Evolutionary conservation across 1,284 basidiomycete species (phyloP), one percentile per base, ranked within the genome.

Genomic region (Inonotus hispidus): DNA sequence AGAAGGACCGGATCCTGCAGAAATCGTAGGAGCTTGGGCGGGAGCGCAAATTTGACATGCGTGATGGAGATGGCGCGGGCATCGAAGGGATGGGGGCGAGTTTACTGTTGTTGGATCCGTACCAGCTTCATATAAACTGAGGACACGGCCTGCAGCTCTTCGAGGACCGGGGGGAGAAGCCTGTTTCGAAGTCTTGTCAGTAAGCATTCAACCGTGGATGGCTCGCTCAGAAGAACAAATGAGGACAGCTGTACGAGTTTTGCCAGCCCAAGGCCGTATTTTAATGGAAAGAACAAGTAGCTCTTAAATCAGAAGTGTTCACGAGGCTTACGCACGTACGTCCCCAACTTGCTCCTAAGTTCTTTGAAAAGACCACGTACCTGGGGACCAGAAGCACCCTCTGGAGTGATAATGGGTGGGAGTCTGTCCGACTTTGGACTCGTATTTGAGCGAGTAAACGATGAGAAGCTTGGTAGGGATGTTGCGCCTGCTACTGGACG

Each of bases 21-120:
- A 37, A 45, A 63, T 11, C 16, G 58, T 27, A 8, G 65, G 59
- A 0, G 76, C 73, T 65, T 77, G 84, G 0, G 83, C 82, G 63
- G 83, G 82, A 29, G 87, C 83, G 66, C 88, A 90, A 60, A 90
- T 88, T 65, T 86, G 81, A 66, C 88, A 90, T 37, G 79, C 81
- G 19, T 82, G 83, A 66, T 86, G 82, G 1, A 90, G 75, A 69
- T 90, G 88, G 11, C 88, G 79, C 0, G 87, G 84, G 68, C 88
- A 90, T 39, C 85, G 82, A 64, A 84, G 75, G 0, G 80, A 77
- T 2, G 84, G 82, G 1, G 85, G 82, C 1, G 85, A 82, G 68
- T 85, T 85, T 16, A 83, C 80, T 0, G 83, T 82, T 49, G 75
- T 78, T 0, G 82, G 83, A 66, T 87, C 83, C 1, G 83, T 78